phyloP scores from a whole-genome alignment of 805 yeast species.

The Sungouiella thailandica region DNA sequence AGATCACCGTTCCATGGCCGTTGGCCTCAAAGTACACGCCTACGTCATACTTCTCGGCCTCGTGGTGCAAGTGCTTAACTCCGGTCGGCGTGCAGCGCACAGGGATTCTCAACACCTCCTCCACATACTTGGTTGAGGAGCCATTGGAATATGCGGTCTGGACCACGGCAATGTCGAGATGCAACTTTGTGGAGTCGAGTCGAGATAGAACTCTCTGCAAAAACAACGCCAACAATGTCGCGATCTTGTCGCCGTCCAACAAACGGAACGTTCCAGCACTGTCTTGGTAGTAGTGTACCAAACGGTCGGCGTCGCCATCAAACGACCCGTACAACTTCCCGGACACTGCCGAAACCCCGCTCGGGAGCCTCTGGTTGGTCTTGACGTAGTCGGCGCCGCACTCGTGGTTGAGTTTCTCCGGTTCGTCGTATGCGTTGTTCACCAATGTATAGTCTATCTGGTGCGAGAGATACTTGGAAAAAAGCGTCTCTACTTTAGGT shows the following conservation, averaged over 20 bases:
- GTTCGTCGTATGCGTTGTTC: constrained; percentile 51
- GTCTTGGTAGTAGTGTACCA: constrained; percentile 68
- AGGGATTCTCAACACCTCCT: constrained; percentile 59
- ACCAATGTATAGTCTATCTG: constrained; percentile 40
- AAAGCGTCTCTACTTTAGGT: constrained; percentile 53
- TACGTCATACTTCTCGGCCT: constrained; percentile 75
- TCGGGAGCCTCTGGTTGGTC: constrained; percentile 77
- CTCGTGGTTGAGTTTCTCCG: constrained; percentile 59
- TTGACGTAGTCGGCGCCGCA: constrained; percentile 98
- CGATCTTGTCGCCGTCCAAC: constrained; percentile 91
- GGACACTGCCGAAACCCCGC: constrained; percentile 44
- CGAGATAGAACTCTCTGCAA: constrained; percentile 49
- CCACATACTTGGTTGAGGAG: constrained; percentile 70
- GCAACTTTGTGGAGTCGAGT: constrained; percentile 40
- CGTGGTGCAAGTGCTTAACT: constrained; percentile 93
- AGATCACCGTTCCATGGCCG: constrained; percentile 97
- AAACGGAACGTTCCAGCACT: constrained; percentile 40
- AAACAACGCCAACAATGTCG: constrained; percentile 74
- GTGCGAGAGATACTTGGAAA: constrained; percentile 34
- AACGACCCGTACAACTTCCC: constrained; percentile 68
- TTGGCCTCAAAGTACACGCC: constrained; percentile 98
- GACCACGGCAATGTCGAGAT: constrained; percentile 66
- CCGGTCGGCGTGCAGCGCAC: constrained; percentile 92
- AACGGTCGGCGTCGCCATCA: constrained; percentile 97
- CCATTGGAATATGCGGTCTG: constrained; percentile 99